A percentile compares a stretch with the other conserved stretches of the same genome.
Conservation (phyloP, 345 rosid species). For the Gossypium stocksii region DNA sequence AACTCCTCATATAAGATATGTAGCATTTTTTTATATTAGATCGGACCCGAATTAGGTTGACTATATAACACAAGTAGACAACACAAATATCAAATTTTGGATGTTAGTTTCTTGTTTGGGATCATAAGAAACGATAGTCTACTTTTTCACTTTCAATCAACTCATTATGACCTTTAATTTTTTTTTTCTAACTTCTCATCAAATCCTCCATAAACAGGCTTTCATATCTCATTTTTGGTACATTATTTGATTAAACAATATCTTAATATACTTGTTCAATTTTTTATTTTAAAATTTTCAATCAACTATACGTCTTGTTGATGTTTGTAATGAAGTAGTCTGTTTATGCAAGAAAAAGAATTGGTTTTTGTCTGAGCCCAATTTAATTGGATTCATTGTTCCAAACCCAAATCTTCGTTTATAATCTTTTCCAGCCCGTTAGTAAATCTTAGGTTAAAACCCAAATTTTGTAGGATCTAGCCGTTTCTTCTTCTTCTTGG, state of each 20-base stretch:
- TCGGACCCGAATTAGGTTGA: too few relatives aligned
- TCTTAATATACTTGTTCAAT: too few relatives aligned
- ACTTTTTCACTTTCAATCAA: not conserved
- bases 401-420: not conserved
- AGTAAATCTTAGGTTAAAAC: not conserved
- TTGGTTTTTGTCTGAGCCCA: not conserved
- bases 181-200: not conserved
- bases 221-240: too few relatives aligned
- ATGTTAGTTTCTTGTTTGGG: not conserved
- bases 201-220: not conserved
- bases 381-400: not conserved
- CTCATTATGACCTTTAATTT: not conserved
- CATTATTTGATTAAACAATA: too few relatives aligned
- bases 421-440: not conserved
- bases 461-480: not conserved
- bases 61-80: too few relatives aligned
- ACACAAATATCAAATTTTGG: not conserved
- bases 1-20: fast-evolving
- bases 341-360: not conserved
- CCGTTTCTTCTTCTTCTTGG: too few relatives aligned
- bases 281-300: too few relatives aligned
- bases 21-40: too few relatives aligned
- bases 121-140: not conserved
- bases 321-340: too few relatives aligned
- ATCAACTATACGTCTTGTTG: too few relatives aligned